phyloP scores from a whole-genome alignment of 2,329 filamentous ascomycete genomes.

The Cordyceps cicadae region DNA sequence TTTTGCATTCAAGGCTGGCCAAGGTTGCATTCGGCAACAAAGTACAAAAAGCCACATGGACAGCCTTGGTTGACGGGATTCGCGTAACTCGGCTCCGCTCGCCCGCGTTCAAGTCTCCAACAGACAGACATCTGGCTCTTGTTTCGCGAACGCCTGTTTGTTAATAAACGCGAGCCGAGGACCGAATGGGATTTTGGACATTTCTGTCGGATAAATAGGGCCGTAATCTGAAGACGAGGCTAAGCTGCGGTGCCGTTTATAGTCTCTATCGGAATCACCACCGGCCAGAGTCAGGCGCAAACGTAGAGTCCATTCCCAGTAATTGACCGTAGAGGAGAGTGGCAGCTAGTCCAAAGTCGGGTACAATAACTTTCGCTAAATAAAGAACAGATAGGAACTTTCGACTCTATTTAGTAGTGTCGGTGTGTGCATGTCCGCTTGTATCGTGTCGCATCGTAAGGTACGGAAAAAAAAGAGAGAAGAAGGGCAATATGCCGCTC shows the following conservation, averaged over 20 bases:
- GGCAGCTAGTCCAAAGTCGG: no score
- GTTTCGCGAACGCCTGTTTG: background rate
- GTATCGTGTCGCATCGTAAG: slow-evolving; percentile 2
- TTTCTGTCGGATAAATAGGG: background rate
- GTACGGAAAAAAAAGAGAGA: background rate
- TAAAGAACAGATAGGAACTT: no score
- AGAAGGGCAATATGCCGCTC: background rate
- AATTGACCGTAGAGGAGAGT: no score
- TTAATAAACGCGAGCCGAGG: background rate
- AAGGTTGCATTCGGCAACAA: background rate
- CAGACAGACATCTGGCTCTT: background rate
- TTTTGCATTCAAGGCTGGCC: background rate
- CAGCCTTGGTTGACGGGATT: slow-evolving; percentile 3
- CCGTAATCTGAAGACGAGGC: background rate
- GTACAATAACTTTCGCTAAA: no score
- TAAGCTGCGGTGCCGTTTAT: background rate
- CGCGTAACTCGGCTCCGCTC: slow-evolving; percentile 8
- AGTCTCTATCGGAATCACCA: no score
- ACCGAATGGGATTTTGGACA: background rate
- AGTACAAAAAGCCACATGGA: background rate
- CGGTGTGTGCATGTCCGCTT: background rate
- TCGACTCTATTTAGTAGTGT: background rate
- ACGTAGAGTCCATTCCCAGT: no score
- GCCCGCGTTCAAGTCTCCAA: background rate
- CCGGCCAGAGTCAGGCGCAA: no score